phyloP scores from a whole-genome alignment of 805 yeast species.

The Wickerhamomyces canadensis region DNA sequence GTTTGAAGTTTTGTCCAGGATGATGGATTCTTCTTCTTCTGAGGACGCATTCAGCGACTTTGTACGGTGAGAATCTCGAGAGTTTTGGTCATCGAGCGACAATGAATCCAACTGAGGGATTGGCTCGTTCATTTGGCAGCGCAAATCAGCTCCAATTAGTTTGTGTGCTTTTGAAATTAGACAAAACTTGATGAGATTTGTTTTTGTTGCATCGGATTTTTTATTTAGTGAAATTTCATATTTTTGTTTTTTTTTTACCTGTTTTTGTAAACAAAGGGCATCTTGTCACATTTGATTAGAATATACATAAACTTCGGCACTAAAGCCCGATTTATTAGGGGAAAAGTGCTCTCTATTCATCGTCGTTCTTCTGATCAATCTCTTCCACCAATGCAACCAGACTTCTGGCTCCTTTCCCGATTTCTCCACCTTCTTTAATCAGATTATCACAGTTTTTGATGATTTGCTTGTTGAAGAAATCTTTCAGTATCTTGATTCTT shows the following conservation, averaged over 20 bases:
- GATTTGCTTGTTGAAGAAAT: slow-evolving; percentile 46
- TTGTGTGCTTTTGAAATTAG: too few species aligned
- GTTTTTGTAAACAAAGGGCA: too few species aligned
- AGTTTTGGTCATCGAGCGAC: background rate
- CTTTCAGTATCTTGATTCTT: slow-evolving; percentile 47
- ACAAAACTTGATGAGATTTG: too few species aligned
- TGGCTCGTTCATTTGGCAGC: background rate
- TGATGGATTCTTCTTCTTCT: background rate
- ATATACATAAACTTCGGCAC: too few species aligned
- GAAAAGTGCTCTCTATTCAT: too few species aligned
- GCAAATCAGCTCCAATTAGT: too few species aligned
- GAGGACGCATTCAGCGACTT: background rate
- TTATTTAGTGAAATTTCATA: too few species aligned
- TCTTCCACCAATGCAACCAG: slow-evolving; percentile 12
- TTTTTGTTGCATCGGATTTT: too few species aligned
- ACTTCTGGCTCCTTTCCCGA: slow-evolving; percentile 45
- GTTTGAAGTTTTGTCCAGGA: background rate
- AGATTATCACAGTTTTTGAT: slow-evolving; percentile 42
- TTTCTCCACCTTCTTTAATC: slow-evolving; percentile 68
- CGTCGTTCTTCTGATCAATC: background rate
- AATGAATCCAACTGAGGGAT: background rate
- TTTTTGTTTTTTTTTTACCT: too few species aligned
- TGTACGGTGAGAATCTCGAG: background rate
- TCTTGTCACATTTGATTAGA: too few species aligned
- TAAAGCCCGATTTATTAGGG: too few species aligned